A percentile compares a stretch with the other conserved stretches of the same genome.
These are phyloP conservation scores for Trichoderma pleuroti DNA, from an alignment of 2,329 filamentous ascomycete species.

Conservation along the genomic window DNA sequence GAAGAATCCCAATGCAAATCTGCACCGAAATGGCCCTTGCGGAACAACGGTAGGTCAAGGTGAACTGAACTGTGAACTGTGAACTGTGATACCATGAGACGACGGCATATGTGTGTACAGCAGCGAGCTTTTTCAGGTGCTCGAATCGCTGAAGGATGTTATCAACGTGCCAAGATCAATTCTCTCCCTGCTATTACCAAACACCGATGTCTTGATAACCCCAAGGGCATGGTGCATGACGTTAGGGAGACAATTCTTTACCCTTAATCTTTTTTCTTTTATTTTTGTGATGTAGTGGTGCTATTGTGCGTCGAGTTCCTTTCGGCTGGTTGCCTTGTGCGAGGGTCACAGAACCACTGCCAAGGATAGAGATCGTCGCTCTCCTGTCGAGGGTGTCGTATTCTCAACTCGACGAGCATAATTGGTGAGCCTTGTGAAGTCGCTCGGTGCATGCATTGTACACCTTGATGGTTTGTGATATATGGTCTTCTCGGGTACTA, in stretches of 20 bases:
- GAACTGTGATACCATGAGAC: neutral
- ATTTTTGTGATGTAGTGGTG: neutral
- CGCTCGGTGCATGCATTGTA: neutral
- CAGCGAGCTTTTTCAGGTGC: constrained; percentile 48
- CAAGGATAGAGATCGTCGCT: constrained; percentile 1
- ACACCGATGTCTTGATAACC: constrained; percentile 44
- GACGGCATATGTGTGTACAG: constrained; percentile 60
- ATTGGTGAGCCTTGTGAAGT: neutral
- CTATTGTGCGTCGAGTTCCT: neutral
- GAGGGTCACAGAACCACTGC: neutral
- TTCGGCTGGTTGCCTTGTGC: neutral
- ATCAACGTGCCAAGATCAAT: constrained; percentile 53
- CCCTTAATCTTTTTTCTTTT: neutral
- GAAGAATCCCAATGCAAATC: neutral
- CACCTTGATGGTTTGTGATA: neutral
- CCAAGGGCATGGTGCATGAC: constrained; percentile 54
- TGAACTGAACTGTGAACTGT: no score
- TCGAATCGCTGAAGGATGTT: constrained; percentile 54
- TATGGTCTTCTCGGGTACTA: neutral
- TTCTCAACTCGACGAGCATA: neutral
- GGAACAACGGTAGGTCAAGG: neutral
- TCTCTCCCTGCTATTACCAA: constrained; percentile 54
- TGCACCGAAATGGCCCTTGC: neutral
- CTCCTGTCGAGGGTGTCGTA: neutral
- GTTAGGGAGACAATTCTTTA: constrained; percentile 44